Base-by-base conservation (phyloP, 1,284 basidiomycete genomes). In the Cryptococcus sp. region DNA sequence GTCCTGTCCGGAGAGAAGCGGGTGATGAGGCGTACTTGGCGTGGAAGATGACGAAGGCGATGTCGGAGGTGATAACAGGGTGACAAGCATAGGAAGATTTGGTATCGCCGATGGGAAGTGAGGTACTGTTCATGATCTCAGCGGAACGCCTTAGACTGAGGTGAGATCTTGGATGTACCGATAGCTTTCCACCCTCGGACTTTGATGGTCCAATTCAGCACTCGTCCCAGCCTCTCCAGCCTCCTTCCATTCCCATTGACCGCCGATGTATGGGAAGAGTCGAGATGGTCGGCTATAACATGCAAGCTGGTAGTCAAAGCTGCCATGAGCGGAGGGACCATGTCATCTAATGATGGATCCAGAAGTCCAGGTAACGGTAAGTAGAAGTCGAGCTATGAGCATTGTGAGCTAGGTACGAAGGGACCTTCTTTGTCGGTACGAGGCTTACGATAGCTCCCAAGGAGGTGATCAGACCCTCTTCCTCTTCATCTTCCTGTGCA, bases 291-390 rank as follows among this genome's bases (percentile, higher is more conserved):
- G 34, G 81, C 76, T 44, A 83, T 79, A 13, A 70, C 64, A 63
- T 80, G 83, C n/a, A 87, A 84, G 64, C 85, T 83, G 10, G 65
- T 64, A 67, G 86, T 86, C 44, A 96, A 76, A n/a, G 76, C 75
- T 29, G 84, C 82, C 48, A 92, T 86, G 3, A 90, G 85, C 0
- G 94, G 93, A 2, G 81, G 77, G 13, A 98, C 85, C 58, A 99
- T 86, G 17, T 80, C 73, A 68, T 93, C 89, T n/a, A 99, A 83
- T 68, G 86, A 88, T n/a, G 94, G 93, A 74, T 99, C 96, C n/a
- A 98, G 83, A 0, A 99, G 84, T 69, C 94, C 92, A 2, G 93
- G 83, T 69, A 95, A 90, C 59, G 98, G 94, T 72, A 97, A 93
- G 71, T 97, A 99, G 72, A 87, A 84, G 73, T 87, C 85, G 43